Percentiles rank a stretch among this genome's conserved stretches.
These are phyloP conservation scores for Austroboletus eburneus DNA, from an alignment of 768 basidiomycete species.

Conservation along the genomic window DNA sequence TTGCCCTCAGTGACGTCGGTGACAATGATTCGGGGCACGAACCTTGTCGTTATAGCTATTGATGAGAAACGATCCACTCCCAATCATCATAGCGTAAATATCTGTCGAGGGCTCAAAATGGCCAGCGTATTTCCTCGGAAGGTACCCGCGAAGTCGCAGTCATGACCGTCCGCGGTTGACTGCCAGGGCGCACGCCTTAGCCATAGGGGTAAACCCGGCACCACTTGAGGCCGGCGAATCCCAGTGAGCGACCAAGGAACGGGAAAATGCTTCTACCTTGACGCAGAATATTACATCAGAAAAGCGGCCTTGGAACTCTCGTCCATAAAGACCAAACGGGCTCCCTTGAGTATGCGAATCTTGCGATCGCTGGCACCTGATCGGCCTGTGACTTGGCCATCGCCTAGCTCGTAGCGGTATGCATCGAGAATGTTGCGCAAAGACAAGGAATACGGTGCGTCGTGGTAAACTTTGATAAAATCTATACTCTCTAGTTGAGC, in stretches of 20 bases:
- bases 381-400: conserved; percentile 14
- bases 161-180: conserved; percentile 3
- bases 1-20: conserved; percentile 7
- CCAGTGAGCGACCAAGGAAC: conserved; percentile 6
- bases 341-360: conserved; percentile 44
- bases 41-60: conserved; percentile 9
- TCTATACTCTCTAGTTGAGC: conserved; percentile 35
- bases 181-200: not conserved
- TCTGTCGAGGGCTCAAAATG: not conserved
- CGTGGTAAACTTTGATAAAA: conserved; percentile 59
- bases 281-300: conserved; percentile 31
- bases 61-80: conserved; percentile 1
- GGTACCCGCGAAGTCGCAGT: conserved; percentile 9
- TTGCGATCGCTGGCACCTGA: conserved; percentile 32
- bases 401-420: conserved; percentile 37
- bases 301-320: conserved; percentile 42
- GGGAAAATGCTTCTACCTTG: conserved; percentile 14
- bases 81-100: conserved; percentile 16
- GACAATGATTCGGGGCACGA: conserved; percentile 4
- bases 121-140: conserved; percentile 7
- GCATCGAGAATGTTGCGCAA: conserved; percentile 49
- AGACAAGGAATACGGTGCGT: conserved; percentile 43
- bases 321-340: conserved; percentile 46
- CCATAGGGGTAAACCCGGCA: conserved; percentile 17
- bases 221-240: conserved; percentile 24